A percentile compares a stretch with the other conserved stretches of the same genome.
Conservation (phyloP, 2,329 filamentous ascomycete genomes). For the Cadophora luteo-olivacea region DNA sequence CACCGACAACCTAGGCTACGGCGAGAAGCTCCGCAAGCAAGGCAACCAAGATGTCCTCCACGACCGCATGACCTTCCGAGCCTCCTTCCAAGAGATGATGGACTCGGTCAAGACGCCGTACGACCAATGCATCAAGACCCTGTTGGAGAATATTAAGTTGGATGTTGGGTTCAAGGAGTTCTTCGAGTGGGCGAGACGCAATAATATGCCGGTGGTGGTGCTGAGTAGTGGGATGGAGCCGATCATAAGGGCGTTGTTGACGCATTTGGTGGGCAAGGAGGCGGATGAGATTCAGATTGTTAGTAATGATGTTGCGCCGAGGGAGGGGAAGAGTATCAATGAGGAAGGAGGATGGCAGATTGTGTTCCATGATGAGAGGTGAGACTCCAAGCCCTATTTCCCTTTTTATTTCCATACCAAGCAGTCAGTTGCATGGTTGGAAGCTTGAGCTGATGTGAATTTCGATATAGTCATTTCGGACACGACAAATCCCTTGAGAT, state of each 20-base stretch:
- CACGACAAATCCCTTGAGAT: slow-evolving; percentile 97
- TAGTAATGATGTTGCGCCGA: slow-evolving; percentile 77
- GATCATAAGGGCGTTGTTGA: slow-evolving; percentile 83
- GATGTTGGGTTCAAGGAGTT: slow-evolving; percentile 91
- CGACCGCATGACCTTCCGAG: slow-evolving; percentile 75
- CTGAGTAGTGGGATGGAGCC: slow-evolving; percentile 93
- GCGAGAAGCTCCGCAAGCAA: slow-evolving; percentile 70
- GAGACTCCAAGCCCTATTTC: too few relatives aligned
- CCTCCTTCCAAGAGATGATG: slow-evolving; percentile 91
- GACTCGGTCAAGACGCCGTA: slow-evolving; percentile 83
- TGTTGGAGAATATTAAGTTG: slow-evolving; percentile 83
- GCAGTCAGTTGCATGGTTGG: background rate
- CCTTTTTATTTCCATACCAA: too few relatives aligned
- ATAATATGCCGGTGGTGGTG: slow-evolving; percentile 92
- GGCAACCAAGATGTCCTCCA: slow-evolving; percentile 81
- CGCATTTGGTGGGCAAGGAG: slow-evolving; percentile 78
- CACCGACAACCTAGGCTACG: slow-evolving; percentile 93
- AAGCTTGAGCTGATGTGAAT: background rate
- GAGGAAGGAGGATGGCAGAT: slow-evolving; percentile 88
- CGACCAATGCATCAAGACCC: slow-evolving; percentile 78
- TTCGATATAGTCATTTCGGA: slow-evolving; percentile 68
- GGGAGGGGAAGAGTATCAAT: slow-evolving; percentile 76
- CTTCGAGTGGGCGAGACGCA: slow-evolving; percentile 78
- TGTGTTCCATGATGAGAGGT: slow-evolving; percentile 85
- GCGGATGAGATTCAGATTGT: slow-evolving; percentile 85